phyloP scores from a whole-genome alignment of 2,329 filamentous ascomycete genomes.

The Pestalotiopsis sp. region DNA sequence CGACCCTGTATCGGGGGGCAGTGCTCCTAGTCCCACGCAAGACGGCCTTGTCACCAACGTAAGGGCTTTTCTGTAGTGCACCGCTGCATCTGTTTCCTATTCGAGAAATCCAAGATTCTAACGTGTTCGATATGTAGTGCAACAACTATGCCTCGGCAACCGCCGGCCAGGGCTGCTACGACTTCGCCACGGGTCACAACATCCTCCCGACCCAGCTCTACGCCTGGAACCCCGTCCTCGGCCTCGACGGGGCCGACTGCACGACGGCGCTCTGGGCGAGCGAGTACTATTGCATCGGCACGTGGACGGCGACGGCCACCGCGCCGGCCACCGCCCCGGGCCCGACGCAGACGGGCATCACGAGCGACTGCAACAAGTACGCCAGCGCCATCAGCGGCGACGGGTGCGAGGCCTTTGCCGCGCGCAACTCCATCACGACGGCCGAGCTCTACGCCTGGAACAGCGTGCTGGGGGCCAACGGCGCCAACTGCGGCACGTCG shows the following conservation, averaged over 20 bases:
- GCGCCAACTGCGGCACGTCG: slow-evolving; percentile 12
- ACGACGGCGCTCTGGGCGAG: slow-evolving; percentile 11
- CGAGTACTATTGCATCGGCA: slow-evolving; percentile 17
- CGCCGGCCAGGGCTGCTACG: neutral
- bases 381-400: slow-evolving; percentile 24
- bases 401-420: slow-evolving; percentile 21
- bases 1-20: slow-evolving; percentile 1
- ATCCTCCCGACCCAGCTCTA: neutral
- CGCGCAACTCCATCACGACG: neutral
- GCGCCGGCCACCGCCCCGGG: slow-evolving; percentile 17
- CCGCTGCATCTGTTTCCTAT: no score
- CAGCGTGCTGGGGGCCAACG: slow-evolving; percentile 8
- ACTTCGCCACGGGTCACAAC: neutral
- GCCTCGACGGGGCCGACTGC: slow-evolving; percentile 12
- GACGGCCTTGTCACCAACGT: slow-evolving; percentile 11
- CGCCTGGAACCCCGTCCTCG: slow-evolving; percentile 14
- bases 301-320: neutral
- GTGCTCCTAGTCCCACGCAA: slow-evolving; percentile 13
- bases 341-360: slow-evolving; percentile 29
- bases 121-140: neutral
- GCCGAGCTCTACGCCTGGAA: slow-evolving; percentile 15
- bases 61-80: no score
- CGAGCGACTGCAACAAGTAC: slow-evolving; percentile 30
- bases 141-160: neutral
- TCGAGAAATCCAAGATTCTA: no score